phyloP scores from a whole-genome alignment of 768 basidiomycete species.

The Lactarius akahatsu region DNA sequence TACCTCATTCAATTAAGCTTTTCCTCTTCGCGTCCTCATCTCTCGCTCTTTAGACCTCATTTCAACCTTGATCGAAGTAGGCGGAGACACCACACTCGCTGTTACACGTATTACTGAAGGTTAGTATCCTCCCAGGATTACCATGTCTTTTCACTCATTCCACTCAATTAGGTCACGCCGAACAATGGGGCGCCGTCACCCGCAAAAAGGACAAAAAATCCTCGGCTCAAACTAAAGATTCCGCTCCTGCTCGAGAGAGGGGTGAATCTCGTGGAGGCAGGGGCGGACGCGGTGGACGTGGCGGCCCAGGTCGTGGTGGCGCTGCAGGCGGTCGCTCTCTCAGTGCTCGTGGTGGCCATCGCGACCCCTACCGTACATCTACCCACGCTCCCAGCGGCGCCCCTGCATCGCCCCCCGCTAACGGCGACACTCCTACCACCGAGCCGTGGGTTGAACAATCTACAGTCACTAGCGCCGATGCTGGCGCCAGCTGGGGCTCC shows the following conservation, averaged over 20 bases:
- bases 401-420: slow-evolving; percentile 19
- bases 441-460: slow-evolving; percentile 33
- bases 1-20: not conserved
- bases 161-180: slow-evolving; percentile 55
- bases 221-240: slow-evolving; percentile 50
- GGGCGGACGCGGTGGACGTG: slow-evolving; percentile 61
- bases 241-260: slow-evolving; percentile 42
- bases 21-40: slow-evolving; percentile 19
- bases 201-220: slow-evolving; percentile 87
- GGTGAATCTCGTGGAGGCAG: slow-evolving; percentile 62
- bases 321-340: slow-evolving; percentile 43
- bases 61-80: slow-evolving; percentile 63
- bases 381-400: slow-evolving; percentile 41
- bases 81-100: slow-evolving; percentile 68
- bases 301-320: slow-evolving; percentile 43
- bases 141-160: slow-evolving; percentile 29
- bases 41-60: slow-evolving; percentile 52
- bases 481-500: slow-evolving; percentile 29
- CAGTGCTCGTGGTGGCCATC: slow-evolving; percentile 50
- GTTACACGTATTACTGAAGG: slow-evolving; percentile 77
- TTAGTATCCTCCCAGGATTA: slow-evolving; percentile 32
- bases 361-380: slow-evolving; percentile 38
- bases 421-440: slow-evolving; percentile 30
- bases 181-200: slow-evolving; percentile 81
- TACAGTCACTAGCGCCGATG: slow-evolving; percentile 33